phyloP scores from a whole-genome alignment of 495 filamentous ascomycete species.

The Podospora australis region DNA sequence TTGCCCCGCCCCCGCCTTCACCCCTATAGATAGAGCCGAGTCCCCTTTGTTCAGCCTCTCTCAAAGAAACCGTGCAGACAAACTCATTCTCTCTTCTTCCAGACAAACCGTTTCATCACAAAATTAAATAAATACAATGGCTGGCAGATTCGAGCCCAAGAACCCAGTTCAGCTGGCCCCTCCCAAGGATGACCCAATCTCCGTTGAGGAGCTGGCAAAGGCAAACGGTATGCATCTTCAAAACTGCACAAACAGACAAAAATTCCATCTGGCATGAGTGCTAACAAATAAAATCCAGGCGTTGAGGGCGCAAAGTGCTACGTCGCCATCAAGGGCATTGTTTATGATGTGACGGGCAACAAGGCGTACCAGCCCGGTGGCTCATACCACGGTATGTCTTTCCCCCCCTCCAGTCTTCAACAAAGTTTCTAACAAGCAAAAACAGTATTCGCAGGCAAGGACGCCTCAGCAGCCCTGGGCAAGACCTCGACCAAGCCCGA shows the following conservation, averaged over 20 bases:
- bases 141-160: constrained; percentile 80
- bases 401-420: no score
- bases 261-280: no score
- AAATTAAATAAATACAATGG: constrained; percentile 31
- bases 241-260: neutral
- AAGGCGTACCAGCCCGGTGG: constrained; percentile 76
- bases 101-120: neutral
- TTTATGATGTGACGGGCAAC: constrained; percentile 91
- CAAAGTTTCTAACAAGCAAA: neutral
- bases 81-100: neutral
- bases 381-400: constrained; percentile 67
- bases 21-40: neutral
- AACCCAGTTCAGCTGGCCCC: constrained; percentile 71
- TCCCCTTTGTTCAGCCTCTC: neutral
- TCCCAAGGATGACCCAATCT: constrained; percentile 83
- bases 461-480: constrained; percentile 83
- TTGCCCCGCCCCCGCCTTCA: neutral
- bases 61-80: neutral
- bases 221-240: constrained; percentile 62
- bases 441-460: constrained; percentile 89
- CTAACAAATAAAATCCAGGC: constrained; percentile 32
- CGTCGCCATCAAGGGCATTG: constrained; percentile 93
- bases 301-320: constrained; percentile 63
- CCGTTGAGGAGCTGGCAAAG: constrained; percentile 63
- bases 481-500: constrained; percentile 79